Conservation (phyloP, 73 alveolate genomes). For the Paramecium tetraurelia region DNA sequence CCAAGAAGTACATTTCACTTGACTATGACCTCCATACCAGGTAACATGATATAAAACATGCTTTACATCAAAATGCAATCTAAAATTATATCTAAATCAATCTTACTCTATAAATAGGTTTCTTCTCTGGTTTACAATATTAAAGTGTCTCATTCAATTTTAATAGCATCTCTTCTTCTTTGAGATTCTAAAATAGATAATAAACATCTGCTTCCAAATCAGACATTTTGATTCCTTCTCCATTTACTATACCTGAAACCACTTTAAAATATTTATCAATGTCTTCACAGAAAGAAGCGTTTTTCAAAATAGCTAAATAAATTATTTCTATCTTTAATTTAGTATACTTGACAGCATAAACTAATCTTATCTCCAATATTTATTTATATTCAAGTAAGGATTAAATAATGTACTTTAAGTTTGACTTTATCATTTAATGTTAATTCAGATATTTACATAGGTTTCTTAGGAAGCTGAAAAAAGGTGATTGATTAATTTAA, state of each 20-base stretch:
- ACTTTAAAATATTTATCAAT: neutral
- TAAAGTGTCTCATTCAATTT: neutral
- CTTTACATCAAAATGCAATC: neutral
- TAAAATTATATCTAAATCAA: neutral
- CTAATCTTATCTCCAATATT: too few relatives aligned
- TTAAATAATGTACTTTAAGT: too few relatives aligned
- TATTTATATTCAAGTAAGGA: too few relatives aligned
- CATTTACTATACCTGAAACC: slow-evolving; percentile 30
- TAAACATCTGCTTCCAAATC: neutral
- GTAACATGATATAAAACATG: neutral
- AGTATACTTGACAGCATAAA: too few relatives aligned
- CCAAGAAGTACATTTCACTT: neutral
- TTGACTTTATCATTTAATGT: neutral
- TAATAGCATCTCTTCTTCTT: neutral
- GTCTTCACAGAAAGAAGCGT: neutral
- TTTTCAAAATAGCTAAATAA: neutral
- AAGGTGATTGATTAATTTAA: slow-evolving; percentile 4
- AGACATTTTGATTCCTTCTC: neutral
- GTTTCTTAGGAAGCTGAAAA: neutral
- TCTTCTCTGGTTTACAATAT: slow-evolving; percentile 1
- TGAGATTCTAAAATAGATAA: neutral
- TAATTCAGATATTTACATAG: neutral
- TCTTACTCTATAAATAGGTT: slow-evolving; percentile 19
- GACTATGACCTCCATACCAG: neutral
- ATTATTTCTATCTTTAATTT: neutral